Base-by-base conservation (phyloP, 2,329 filamentous ascomycete genomes). In the Xylaria hypoxylon region DNA sequence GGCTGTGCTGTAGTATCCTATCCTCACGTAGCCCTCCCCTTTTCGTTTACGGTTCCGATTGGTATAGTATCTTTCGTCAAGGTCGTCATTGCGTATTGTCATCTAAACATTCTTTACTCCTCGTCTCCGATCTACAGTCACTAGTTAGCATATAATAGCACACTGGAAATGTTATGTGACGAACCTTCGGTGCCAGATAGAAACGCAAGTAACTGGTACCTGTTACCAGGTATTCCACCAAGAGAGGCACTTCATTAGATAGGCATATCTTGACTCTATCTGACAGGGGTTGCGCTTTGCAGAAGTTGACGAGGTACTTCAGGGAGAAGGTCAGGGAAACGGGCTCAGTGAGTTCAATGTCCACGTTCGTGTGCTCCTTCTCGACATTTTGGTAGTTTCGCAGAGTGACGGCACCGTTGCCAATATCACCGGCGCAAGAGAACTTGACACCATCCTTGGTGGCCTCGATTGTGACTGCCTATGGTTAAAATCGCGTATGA, bases 291-390 rank as follows among this genome's bases (percentile, higher is more conserved):
- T 93, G 92, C 38, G 96, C 96, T 85, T 99, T 99, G 92, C 96
- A 98, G 85, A 99, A 99, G 88, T 98, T 98, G 86, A 97, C 93
- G 2, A 99, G 90, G 84, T 99, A 99, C 85, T 99, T 99, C 76
- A 99, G 91, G 38, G 96, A 98, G 85, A 99, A 99, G 56, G 95
- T 98, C 70, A 99, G 88, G 40, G 92, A 87, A 68, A 99, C 96
- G 58, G 96, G 93, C 84, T 99, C 96, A 44, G 89, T 91, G 68
- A 99, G 89, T 77, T 94, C 89, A 80, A 99, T 97, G 71, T 93
- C 88, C 75, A 98, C 92, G 77, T 94, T 92, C 77, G 91, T 85
- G 10, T 92, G 88, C 53, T 93, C 90, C 85, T 98, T 97, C 45
- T 98, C 95, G 71, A 97, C 87, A 78, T 94, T 92, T 77, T 88